phyloP scores from a whole-genome alignment of 306 rosid genomes.

The Betula pendula region DNA sequence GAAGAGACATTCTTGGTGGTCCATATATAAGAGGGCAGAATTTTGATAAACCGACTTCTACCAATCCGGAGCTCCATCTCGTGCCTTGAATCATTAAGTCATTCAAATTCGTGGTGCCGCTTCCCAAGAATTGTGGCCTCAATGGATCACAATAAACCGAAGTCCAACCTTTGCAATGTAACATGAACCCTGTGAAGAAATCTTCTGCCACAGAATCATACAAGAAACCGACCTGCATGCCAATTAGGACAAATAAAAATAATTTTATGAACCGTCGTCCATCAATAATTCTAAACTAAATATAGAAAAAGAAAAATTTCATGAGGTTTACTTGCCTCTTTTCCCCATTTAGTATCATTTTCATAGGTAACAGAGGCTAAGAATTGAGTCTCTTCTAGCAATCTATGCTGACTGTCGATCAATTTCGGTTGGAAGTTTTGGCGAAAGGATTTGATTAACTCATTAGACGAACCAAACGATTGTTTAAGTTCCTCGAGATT shows the following conservation, averaged over 20 bases:
- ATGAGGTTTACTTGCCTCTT: constrained; percentile 40
- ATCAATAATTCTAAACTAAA: background rate
- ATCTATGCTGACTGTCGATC: constrained; percentile 5
- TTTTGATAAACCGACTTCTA: constrained; percentile 53
- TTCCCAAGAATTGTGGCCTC: constrained; percentile 68
- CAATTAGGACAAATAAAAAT: background rate
- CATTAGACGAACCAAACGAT: constrained; percentile 53
- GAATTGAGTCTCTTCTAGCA: constrained; percentile 36
- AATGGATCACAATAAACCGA: constrained; percentile 56
- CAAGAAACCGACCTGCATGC: constrained; percentile 61
- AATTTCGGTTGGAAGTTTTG: constrained; percentile 23
- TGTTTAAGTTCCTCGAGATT: constrained; percentile 38
- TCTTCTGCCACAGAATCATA: constrained; percentile 60
- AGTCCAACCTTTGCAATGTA: constrained; percentile 71
- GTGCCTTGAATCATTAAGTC: constrained; percentile 60
- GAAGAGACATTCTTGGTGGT: constrained; percentile 39
- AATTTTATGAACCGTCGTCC: background rate
- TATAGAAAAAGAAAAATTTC: background rate
- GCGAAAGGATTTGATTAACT: constrained; percentile 50
- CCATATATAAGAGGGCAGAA: constrained; percentile 60
- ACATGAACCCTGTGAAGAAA: constrained; percentile 48
- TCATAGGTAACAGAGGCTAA: constrained; percentile 59
- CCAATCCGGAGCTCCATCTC: constrained; percentile 62
- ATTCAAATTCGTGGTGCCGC: constrained; percentile 51
- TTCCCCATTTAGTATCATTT: constrained; percentile 61